These are phyloP conservation scores for Aspergillus asperescens DNA, from an alignment of 495 filamentous ascomycete species.

Conservation along the genomic window DNA sequence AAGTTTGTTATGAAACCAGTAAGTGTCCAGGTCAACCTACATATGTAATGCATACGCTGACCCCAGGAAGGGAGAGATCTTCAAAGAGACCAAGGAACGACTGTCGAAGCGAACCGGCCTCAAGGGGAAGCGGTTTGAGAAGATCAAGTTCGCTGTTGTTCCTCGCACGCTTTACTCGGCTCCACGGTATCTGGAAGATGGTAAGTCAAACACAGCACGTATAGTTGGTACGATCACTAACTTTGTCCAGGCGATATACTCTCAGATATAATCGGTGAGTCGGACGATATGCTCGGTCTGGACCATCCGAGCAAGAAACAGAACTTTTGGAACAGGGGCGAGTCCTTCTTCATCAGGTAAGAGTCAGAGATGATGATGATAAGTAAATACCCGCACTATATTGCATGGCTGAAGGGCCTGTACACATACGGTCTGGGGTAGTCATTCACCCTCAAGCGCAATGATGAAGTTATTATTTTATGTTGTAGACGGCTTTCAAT, in stretches of 20 bases:
- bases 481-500: not conserved
- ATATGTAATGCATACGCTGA: constrained; percentile 18
- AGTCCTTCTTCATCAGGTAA: constrained; percentile 65
- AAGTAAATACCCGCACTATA: not conserved
- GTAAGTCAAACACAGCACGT: constrained; percentile 46
- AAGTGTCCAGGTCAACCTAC: constrained; percentile 26
- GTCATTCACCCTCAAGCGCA: too few species aligned
- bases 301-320: constrained; percentile 79
- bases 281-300: constrained; percentile 79
- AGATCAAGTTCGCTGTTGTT: constrained; percentile 91
- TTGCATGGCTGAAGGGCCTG: not conserved
- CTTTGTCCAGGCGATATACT: constrained; percentile 70
- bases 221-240: not conserved
- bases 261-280: constrained; percentile 58
- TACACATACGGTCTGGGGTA: too few species aligned
- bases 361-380: constrained; percentile 12
- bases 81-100: constrained; percentile 85
- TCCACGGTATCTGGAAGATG: constrained; percentile 80
- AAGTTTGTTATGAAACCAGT: constrained; percentile 81
- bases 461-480: not conserved
- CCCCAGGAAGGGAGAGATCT: constrained; percentile 63
- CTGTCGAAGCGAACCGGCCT: constrained; percentile 85
- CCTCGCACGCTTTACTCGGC: constrained; percentile 62
- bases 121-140: constrained; percentile 97
- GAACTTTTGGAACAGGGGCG: constrained; percentile 53